Evolutionary conservation across 208 protist genomes (phyloP), one percentile per base, ranked within the genome.

Genomic region (Hexamita inflata): DNA sequence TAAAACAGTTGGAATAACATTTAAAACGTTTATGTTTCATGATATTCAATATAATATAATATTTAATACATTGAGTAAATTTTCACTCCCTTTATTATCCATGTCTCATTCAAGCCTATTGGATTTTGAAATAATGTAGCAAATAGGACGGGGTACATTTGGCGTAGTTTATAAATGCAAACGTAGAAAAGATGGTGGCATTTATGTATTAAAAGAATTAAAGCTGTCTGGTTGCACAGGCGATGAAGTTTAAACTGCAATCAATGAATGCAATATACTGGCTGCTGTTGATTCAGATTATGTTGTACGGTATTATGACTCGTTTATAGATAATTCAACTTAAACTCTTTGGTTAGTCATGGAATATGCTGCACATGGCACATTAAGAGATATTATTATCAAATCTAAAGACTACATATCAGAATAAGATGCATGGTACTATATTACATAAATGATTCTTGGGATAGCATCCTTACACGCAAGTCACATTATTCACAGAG

Each of bases 391-490:
- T 49, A 15, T 70, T 15, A 70, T 70, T 24, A n/a, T 45, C n/a
- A 70, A 45, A 29, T 24, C 38, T 19, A 66, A 66, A 45, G 9
- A 7, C 7, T 38, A 38, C 15, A 42, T 70, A 7, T 32, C 64
- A 24, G 64, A 70, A 49, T 7, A 70, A 57, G 64, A 70, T n/a
- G n/a, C n/a, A 29, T 70, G 64, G 64, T 70, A 70, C 35, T 70
- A 70, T 49, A 70, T 70, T 45, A 45, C 30, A 28, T 38, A 70
- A n/a, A 70, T 70, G 28, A 7, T 70, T n/a, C 32, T 70, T 57
- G 64, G 38, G 7, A 38, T 70, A n/a, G 64, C 32, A 15, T 70
- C 64, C 26, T 15, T 70, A 35, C 64, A 70, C n/a, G 64, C 40
- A 28, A n/a, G 15, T 15, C 26, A 70, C 11, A 70, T 70, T 45